Evolutionary conservation across 1,284 basidiomycete species (phyloP).

Genomic region (Cryptococcus deneoformans): DNA sequence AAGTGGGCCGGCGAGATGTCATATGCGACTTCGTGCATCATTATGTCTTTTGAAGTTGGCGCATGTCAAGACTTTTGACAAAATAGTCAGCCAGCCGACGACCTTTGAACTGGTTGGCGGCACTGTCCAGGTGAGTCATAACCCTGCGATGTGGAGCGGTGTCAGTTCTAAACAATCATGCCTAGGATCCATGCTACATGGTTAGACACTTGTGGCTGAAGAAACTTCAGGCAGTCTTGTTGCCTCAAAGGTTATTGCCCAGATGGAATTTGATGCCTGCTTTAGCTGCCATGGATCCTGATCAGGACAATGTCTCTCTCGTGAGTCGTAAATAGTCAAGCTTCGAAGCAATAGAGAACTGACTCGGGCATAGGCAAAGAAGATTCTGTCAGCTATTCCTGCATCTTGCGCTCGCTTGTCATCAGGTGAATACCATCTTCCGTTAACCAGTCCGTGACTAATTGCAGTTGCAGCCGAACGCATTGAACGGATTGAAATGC

Average conservation of each 20-base stretch:
- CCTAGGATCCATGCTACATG: conserved; percentile 79
- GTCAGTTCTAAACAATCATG: conserved; percentile 1
- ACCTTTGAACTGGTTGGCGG: conserved; percentile 71
- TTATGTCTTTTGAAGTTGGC: conserved; percentile 78
- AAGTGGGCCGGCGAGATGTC: conserved; percentile 37
- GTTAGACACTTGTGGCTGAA: conserved; percentile 76
- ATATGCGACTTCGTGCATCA: conserved; percentile 75
- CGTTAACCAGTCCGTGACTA: too few relatives aligned
- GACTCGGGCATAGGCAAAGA: conserved; percentile 18
- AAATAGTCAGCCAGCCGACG: conserved; percentile 53
- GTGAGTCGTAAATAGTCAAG: conserved; percentile 17
- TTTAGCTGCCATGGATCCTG: conserved; percentile 88
- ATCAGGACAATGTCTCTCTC: conserved; percentile 60
- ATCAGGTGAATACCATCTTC: too few relatives aligned
- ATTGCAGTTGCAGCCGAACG: conserved; percentile 53
- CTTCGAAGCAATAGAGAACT: background rate
- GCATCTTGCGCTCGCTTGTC: background rate
- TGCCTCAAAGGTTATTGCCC: conserved; percentile 61
- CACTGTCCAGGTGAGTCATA: conserved; percentile 64
- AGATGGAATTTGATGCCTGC: conserved; percentile 83
- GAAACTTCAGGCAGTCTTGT: conserved; percentile 67
- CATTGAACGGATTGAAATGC: conserved; percentile 70
- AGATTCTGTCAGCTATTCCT: conserved; percentile 19
- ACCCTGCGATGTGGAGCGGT: background rate
- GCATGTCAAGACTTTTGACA: conserved; percentile 61